These are phyloP conservation scores for Biscogniauxia mediterranea DNA, from an alignment of 2,329 filamentous ascomycete genomes.

Conservation along the genomic window DNA sequence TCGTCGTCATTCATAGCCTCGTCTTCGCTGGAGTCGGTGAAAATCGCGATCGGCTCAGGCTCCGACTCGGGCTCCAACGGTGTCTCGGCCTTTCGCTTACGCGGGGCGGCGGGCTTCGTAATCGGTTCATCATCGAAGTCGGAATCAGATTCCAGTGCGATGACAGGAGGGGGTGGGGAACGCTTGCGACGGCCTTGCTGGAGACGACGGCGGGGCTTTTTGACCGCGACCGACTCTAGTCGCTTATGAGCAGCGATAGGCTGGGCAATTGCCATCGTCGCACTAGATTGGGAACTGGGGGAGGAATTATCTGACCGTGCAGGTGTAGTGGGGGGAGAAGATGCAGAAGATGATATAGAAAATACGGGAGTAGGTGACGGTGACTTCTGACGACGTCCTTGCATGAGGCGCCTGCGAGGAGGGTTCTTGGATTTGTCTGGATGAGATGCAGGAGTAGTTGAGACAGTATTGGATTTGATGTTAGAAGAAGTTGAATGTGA, in stretches of 20 bases:
- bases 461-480: constrained; percentile 11
- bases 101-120: constrained; percentile 5
- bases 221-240: constrained; percentile 4
- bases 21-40: constrained; percentile 6
- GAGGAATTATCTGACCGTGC: constrained; percentile 18
- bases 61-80: constrained; percentile 12
- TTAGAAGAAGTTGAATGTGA: constrained; percentile 9
- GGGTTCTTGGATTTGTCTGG: constrained; percentile 13
- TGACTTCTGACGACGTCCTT: constrained; percentile 28
- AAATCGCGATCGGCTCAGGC: constrained; percentile 1
- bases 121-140: constrained; percentile 13
- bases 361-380: constrained; percentile 30
- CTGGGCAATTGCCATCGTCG: constrained; percentile 1
- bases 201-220: constrained; percentile 25
- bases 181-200: constrained; percentile 24
- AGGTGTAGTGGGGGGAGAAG: constrained; percentile 31
- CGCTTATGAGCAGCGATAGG: background rate
- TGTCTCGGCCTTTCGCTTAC: constrained; percentile 26
- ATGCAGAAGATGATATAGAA: constrained; percentile 32
- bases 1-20: constrained; percentile 4
- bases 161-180: constrained; percentile 14
- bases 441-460: constrained; percentile 11
- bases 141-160: constrained; percentile 18
- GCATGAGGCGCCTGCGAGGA: constrained; percentile 30
- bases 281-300: constrained; percentile 2